A percentile compares a stretch with the other conserved stretches of the same genome.
Conservation (phyloP, 345 rosid species). For the Bruguiera parviflora region DNA sequence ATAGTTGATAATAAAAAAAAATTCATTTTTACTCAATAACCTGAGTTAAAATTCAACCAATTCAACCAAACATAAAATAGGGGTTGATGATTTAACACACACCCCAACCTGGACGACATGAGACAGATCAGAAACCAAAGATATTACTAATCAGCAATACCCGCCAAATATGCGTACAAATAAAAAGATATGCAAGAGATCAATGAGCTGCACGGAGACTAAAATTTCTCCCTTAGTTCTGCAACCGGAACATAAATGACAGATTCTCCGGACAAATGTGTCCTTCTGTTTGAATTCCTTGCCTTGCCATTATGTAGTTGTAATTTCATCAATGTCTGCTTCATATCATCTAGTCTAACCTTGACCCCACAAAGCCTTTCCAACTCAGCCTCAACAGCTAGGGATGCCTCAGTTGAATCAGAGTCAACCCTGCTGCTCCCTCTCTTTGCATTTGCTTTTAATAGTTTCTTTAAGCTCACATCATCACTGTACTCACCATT, state of each 20-base stretch:
- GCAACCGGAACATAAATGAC: constrained; percentile 71
- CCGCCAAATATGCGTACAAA: neutral
- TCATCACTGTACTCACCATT: constrained; percentile 44
- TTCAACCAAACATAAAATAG: no score
- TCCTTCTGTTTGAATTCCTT: constrained; percentile 36
- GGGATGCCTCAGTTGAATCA: constrained; percentile 14
- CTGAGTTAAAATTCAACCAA: no score
- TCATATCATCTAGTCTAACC: constrained; percentile 49
- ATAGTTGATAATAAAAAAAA: no score
- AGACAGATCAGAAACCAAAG: constrained; percentile 1
- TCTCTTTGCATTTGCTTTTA: constrained; percentile 37
- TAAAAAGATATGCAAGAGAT: neutral
- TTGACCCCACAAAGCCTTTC: constrained; percentile 61
- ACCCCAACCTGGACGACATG: neutral
- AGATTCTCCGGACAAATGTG: constrained; percentile 31
- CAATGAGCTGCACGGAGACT: constrained; percentile 11
- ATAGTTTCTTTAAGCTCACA: constrained; percentile 53
- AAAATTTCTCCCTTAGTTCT: constrained; percentile 54
- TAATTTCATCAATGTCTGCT: constrained; percentile 39
- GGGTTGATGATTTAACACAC: no score
- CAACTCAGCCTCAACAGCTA: constrained; percentile 53
- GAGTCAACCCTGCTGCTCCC: constrained; percentile 30
- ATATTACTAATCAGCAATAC: constrained; percentile 1
- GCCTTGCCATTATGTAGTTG: constrained; percentile 33
- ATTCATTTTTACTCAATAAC: neutral